These are phyloP conservation scores for Leccinellum rugosiceps DNA, from an alignment of 768 basidiomycete genomes.

Conservation along the genomic window DNA sequence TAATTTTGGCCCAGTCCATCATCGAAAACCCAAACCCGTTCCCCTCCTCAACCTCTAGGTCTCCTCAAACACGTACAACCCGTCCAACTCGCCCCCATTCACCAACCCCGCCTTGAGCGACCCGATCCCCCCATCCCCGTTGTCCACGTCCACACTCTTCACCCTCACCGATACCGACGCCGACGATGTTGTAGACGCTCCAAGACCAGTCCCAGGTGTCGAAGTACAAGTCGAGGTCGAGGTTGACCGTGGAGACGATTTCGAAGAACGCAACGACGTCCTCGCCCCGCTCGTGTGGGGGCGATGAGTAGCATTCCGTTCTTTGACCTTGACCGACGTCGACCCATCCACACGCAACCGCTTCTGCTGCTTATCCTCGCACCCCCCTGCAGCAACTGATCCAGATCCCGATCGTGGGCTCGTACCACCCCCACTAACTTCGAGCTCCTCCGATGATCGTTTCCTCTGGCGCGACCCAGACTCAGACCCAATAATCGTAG, in stretches of 20 bases:
- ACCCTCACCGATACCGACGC: constrained; percentile 23
- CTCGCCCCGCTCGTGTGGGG: not conserved
- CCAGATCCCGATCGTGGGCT: constrained; percentile 6
- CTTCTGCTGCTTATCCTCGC: constrained; percentile 26
- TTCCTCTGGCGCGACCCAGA: constrained; percentile 36
- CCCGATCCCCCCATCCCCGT: constrained; percentile 15
- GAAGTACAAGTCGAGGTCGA: constrained; percentile 1
- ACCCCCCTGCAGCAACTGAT: not conserved
- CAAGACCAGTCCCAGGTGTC: constrained; percentile 8
- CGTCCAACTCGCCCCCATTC: constrained; percentile 30
- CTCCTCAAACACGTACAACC: constrained; percentile 31
- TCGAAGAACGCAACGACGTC: not conserved
- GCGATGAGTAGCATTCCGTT: not conserved
- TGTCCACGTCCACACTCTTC: constrained; percentile 15
- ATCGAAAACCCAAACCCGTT: not conserved
- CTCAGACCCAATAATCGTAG: constrained; percentile 1
- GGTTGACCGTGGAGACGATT: constrained; percentile 5
- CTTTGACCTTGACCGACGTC: constrained; percentile 5
- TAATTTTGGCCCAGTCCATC: not conserved
- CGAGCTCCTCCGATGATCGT: constrained; percentile 50
- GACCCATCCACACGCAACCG: constrained; percentile 27
- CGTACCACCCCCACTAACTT: constrained; percentile 13
- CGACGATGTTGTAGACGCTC: constrained; percentile 1
- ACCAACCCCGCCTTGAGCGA: constrained; percentile 27
- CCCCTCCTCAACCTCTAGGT: constrained; percentile 4